Conservation (phyloP, 495 filamentous ascomycete species). For the Aspergillus steynii region DNA sequence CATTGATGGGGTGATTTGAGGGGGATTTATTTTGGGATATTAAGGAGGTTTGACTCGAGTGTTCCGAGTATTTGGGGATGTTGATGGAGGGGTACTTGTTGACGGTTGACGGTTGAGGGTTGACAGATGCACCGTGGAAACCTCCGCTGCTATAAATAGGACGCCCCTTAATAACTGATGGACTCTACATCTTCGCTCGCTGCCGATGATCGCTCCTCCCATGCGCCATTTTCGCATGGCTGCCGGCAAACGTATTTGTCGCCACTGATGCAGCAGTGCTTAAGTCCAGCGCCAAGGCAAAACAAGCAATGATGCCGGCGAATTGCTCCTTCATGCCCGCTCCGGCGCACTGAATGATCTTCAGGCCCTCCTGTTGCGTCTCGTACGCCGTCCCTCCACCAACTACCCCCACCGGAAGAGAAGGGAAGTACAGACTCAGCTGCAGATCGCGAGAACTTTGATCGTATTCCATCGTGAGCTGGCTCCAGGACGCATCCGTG, state of each 20-base stretch:
- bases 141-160: too few relatives aligned
- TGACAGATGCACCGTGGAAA: too few relatives aligned
- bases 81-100: too few relatives aligned
- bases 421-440: constrained; percentile 15
- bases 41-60: too few relatives aligned
- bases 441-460: constrained; percentile 4
- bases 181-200: too few relatives aligned
- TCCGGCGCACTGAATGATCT: constrained; percentile 16
- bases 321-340: constrained; percentile 13
- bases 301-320: constrained; percentile 18
- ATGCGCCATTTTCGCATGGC: constrained; percentile 13
- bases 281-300: constrained; percentile 17
- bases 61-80: too few relatives aligned
- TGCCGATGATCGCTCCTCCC: neutral
- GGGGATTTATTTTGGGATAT: too few relatives aligned
- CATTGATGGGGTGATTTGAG: too few relatives aligned
- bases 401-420: constrained; percentile 15
- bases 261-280: constrained; percentile 15
- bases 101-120: too few relatives aligned
- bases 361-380: constrained; percentile 15
- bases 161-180: too few relatives aligned
- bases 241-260: constrained; percentile 17
- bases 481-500: constrained; percentile 17
- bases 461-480: constrained; percentile 13
- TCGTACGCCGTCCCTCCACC: constrained; percentile 15